Evolutionary conservation across 371 early-diverging fungal species (phyloP), one percentile per base, ranked within the genome.

Genomic region (Syncephalastrum contaminatum): DNA sequence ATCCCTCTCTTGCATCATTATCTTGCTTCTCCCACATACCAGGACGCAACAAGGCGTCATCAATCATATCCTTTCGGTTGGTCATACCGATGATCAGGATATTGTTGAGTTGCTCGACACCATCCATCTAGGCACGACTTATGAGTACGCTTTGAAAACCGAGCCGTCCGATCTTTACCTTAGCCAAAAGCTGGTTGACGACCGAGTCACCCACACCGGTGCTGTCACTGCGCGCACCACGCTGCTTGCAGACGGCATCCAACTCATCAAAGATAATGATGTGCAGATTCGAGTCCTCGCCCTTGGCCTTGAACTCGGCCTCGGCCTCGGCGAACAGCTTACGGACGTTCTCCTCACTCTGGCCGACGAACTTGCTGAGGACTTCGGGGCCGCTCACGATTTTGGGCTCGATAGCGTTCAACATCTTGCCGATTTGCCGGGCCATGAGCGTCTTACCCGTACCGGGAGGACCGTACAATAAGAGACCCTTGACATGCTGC

Each of bases 261-360:
- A 99, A 86, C 80, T 99, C 99, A 74, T 99, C 99, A 76, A 99
- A 99, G 51, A 99, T 99, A 64, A 99, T 98, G 56, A 99, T 99
- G 66, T 99, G 99, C 48, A 99, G 80, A 21, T 86, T 82, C 49
- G 92, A 91, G 39, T 97, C 94, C 49, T 98, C 99, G 36, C 96
- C 97, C 64, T 93, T 92, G 57, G 84, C 85, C 69, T 93, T 93
- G 80, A 97, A 99, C 80, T 95, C 98, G 53, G 83, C 86, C 69
- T 99, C 99, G 8, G 99, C 99, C 59, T 95, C 94, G 13, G 88
- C 90, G 81, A 99, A 99, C 51, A 99, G 75, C 69, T 99, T 97
- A 51, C 99, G 89, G 30, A 99, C 91, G 64, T 99, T 99, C 68
- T 99, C 98, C 77, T 99, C 99, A 22, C 95, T 95, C 64, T 98